A percentile compares a stretch with the other conserved stretches of the same genome.
These are phyloP conservation scores for Aphanomyces stellatus DNA, from an alignment of 352 stramenopile genomes.

Conservation along the genomic window DNA sequence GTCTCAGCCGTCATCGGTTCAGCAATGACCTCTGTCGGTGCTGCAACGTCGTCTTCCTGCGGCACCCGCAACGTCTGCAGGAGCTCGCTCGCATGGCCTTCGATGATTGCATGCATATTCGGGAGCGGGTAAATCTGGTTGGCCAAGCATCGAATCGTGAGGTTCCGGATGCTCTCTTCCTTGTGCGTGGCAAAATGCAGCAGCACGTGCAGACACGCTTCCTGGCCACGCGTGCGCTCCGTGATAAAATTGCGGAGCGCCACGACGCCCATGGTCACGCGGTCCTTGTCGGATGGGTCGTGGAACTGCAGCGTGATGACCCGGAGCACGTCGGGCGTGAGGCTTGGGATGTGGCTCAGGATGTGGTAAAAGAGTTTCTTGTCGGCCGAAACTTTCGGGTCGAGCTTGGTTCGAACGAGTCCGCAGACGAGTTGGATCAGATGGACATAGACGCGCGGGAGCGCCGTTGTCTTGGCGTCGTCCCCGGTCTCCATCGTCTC, in stretches of 20 bases:
- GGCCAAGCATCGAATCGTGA: constrained; percentile 59
- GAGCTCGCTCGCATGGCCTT: constrained; percentile 48
- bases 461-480: not conserved
- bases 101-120: constrained; percentile 43
- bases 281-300: constrained; percentile 30
- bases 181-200: constrained; percentile 59
- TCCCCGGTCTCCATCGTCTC: not conserved
- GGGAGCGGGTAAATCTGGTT: constrained; percentile 66
- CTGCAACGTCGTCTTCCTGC: constrained; percentile 17
- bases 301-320: constrained; percentile 39
- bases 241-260: constrained; percentile 59
- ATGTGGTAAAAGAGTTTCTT: constrained; percentile 61
- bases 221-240: constrained; percentile 46
- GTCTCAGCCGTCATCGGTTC: no score
- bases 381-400: constrained; percentile 29
- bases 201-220: constrained; percentile 44
- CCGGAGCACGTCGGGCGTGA: constrained; percentile 50
- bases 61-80: constrained; percentile 35
- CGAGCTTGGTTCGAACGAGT: constrained; percentile 2
- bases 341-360: constrained; percentile 42
- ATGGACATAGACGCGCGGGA: not conserved
- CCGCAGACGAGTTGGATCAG: constrained; percentile 3
- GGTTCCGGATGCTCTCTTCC: constrained; percentile 60
- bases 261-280: constrained; percentile 61
- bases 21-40: not conserved